phyloP scores from a whole-genome alignment of 306 rosid genomes.

The Dryas octopetala region DNA sequence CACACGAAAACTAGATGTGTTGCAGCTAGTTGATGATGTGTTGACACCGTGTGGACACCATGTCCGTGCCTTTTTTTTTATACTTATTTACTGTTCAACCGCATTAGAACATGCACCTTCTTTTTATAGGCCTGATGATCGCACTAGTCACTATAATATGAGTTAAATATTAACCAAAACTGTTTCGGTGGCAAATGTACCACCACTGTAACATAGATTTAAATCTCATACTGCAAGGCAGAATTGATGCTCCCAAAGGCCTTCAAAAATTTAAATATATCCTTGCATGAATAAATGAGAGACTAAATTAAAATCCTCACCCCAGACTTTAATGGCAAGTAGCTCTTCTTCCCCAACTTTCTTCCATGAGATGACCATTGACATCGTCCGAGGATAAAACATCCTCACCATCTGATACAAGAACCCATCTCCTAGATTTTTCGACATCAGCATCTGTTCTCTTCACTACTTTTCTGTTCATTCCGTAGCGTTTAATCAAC shows the following conservation, averaged over 20 bases:
- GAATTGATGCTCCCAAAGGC: background rate
- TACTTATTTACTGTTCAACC: no score
- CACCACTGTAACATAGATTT: background rate
- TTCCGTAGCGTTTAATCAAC: conserved; percentile 46
- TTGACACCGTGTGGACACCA: no score
- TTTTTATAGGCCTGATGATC: no score
- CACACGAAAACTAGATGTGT: no score
- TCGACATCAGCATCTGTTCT: conserved; percentile 25
- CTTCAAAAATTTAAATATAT: background rate
- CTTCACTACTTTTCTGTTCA: conserved; percentile 32
- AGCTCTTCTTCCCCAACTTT: conserved; percentile 59
- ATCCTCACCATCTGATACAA: conserved; percentile 20
- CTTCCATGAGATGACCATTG: conserved; percentile 53
- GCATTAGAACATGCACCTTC: no score
- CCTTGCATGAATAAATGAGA: background rate
- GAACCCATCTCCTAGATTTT: conserved; percentile 52
- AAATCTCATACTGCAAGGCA: background rate
- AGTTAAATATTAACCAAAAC: conserved; percentile 1
- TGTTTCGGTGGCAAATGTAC: background rate
- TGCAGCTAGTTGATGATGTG: no score
- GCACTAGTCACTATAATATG: no score
- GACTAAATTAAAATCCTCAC: conserved; percentile 55
- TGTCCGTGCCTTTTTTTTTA: no score
- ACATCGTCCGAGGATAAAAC: conserved; percentile 29
- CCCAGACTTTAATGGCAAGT: conserved; percentile 49